Evolutionary conservation across 2,329 filamentous ascomycete genomes (phyloP), one percentile per base, ranked within the genome.

Genomic region (Exserohilum turcica): DNA sequence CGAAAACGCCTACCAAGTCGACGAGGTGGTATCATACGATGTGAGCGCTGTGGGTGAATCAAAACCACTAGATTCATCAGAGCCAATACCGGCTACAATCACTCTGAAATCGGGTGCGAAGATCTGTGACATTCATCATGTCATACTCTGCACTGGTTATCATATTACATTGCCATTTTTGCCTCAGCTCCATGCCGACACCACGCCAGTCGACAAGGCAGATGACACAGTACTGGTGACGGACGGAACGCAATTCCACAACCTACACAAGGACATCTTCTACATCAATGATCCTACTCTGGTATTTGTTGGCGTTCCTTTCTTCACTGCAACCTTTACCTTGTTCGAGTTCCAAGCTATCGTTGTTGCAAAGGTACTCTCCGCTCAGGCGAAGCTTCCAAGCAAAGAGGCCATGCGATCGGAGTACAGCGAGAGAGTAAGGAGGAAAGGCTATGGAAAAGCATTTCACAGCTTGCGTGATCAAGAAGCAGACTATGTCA

Each of bases 341-440:
- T 75, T 89, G 0, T 90, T 89, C 55, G 87, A 90, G 54, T 88
- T 88, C 60, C 87, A 90, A 65, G 86, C 85, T 0, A 82, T 86
- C 57, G 81, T 80, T 0, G 75, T 87, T 0, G 82, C 86, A 0
- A 79, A 83, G 2, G 80, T 86, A 0, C 77, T 86, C 3, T 76
- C 82, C 0, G 84, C 83, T 0, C 74, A 77, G 28, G 79, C 78
- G 0, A 56, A 62, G 1, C 65, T 88, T 16, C 85, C 86, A 0
- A 55, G 66, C 0, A 44, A 69, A 28, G 71, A 74, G 1, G 70
- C 59, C 0, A 84, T 80, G 77, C 63, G 77, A 32, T 42, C 38
- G 0, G 78, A 80, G 50, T 80, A 80, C 50, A 33, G 60, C 1
- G 60, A 67, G 13, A 65, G 68, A 7, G 57, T 80, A 4, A 46